A percentile compares a stretch with the other conserved stretches of the same genome.
These are phyloP conservation scores for Aspergillus sp. DNA, from an alignment of 2,329 filamentous ascomycete genomes.

Conservation along the genomic window DNA sequence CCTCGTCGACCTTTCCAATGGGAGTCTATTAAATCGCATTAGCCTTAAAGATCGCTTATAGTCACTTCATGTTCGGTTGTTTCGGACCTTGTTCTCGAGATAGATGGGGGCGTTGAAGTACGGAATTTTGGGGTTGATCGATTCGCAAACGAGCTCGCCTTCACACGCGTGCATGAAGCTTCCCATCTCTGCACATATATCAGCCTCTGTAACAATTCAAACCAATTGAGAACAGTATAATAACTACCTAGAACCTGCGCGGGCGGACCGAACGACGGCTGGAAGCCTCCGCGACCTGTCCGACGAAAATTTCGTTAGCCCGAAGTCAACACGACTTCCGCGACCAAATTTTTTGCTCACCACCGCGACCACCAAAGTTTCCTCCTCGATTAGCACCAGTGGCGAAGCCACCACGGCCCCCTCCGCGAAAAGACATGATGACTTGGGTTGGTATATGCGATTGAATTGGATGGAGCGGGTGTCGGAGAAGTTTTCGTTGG, in stretches of 20 bases:
- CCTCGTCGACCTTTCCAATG: constrained; percentile 96
- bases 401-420: constrained; percentile 44
- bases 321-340: constrained; percentile 1
- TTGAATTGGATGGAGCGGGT: constrained; percentile 20
- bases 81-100: constrained; percentile 85
- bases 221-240: constrained; percentile 1
- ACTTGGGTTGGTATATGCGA: constrained; percentile 16
- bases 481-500: constrained; percentile 34
- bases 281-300: constrained; percentile 56
- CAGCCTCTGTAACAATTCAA: constrained; percentile 15
- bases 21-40: constrained; percentile 51
- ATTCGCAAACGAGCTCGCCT: constrained; percentile 96
- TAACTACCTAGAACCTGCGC: constrained; percentile 51
- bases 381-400: constrained; percentile 49
- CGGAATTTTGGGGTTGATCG: constrained; percentile 88
- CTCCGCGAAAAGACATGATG: constrained; percentile 60
- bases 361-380: constrained; percentile 36
- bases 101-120: constrained; percentile 99
- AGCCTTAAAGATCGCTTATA: constrained; percentile 5
- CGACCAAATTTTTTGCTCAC: constrained; percentile 26
- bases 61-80: not conserved
- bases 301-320: constrained; percentile 31
- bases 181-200: constrained; percentile 67
- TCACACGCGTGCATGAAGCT: constrained; percentile 90
- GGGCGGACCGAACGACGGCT: constrained; percentile 57